Percentiles rank a stretch among this genome's conserved stretches.
Evolutionary conservation across 352 stramenopile genomes (phyloP).

Genomic region (Phytophthora pistaciae): DNA sequence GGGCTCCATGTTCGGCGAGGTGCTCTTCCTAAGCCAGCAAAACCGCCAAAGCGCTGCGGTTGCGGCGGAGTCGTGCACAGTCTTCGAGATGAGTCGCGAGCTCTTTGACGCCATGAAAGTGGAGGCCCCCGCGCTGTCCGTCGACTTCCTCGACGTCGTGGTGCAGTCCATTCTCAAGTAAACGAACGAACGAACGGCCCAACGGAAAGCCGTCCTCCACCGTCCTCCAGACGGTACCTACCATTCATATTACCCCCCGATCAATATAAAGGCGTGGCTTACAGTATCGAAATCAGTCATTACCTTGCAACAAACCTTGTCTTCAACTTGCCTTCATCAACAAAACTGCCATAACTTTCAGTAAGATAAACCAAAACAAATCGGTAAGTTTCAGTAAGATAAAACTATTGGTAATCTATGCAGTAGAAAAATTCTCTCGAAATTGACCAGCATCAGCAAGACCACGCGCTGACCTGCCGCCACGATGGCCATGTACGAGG

Average conservation of each 20-base stretch:
- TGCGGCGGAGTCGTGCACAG: constrained; percentile 51
- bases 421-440: neutral
- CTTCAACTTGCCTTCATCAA: too few relatives aligned
- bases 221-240: constrained; percentile 11
- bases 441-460: constrained; percentile 12
- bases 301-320: too few relatives aligned
- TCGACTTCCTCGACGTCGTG: constrained; percentile 75
- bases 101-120: constrained; percentile 71
- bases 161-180: constrained; percentile 72
- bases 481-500: constrained; percentile 45
- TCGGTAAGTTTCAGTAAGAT: too few relatives aligned
- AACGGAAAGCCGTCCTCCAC: neutral
- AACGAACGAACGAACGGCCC: constrained; percentile 1
- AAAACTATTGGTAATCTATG: too few relatives aligned
- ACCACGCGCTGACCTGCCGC: constrained; percentile 1
- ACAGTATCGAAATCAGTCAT: neutral
- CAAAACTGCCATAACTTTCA: too few relatives aligned
- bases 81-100: constrained; percentile 68
- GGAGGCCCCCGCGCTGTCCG: constrained; percentile 60
- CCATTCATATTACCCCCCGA: neutral
- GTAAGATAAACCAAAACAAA: too few relatives aligned
- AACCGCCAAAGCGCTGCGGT: constrained; percentile 54
- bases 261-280: constrained; percentile 15
- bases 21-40: constrained; percentile 81
- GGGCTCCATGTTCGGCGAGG: constrained; percentile 82